Evolutionary conservation across 805 yeast genomes (phyloP).

Genomic region (Cyberlindnera misumaiensis): DNA sequence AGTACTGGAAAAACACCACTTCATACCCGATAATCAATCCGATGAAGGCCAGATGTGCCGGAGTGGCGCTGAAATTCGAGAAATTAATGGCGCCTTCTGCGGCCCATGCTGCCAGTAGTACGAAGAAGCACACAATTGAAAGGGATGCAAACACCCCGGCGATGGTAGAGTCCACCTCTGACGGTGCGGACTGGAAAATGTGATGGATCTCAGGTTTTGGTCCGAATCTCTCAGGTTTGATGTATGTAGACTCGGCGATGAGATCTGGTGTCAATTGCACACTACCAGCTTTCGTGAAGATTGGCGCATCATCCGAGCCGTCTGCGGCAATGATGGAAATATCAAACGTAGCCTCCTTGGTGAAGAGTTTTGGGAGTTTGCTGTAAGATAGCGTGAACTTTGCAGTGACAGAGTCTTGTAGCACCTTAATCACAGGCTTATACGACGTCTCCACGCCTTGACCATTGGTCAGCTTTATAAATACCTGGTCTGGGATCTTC

Average conservation of each 20-base stretch:
- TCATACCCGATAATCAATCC: conserved; percentile 18
- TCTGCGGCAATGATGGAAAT: conserved; percentile 15
- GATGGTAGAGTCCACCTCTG: conserved; percentile 14
- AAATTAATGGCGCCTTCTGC: conserved; percentile 18
- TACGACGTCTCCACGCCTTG: conserved; percentile 21
- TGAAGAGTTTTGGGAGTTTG: conserved; percentile 20
- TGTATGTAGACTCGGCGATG: conserved; percentile 8
- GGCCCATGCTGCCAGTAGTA: conserved; percentile 15
- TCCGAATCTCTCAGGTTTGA: conserved; percentile 16
- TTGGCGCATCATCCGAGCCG: conserved; percentile 8
- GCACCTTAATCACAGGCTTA: conserved; percentile 18
- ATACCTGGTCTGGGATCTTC: conserved; percentile 21
- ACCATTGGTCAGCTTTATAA: conserved; percentile 14
- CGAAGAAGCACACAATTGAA: conserved; percentile 11
- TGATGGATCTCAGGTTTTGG: conserved; percentile 23
- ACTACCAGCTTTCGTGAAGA: conserved; percentile 14
- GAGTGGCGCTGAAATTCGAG: conserved; percentile 12
- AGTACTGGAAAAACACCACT: conserved; percentile 21
- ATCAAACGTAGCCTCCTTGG: conserved; percentile 10
- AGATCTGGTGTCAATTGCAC: conserved; percentile 15
- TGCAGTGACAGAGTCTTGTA: conserved; percentile 5
- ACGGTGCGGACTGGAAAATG: conserved; percentile 19
- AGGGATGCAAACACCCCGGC: conserved; percentile 15
- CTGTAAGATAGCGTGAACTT: conserved; percentile 13
- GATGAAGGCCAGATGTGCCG: conserved; percentile 14